Conservation (phyloP, 2,329 filamentous ascomycete species). For the Venturia nashicola region DNA sequence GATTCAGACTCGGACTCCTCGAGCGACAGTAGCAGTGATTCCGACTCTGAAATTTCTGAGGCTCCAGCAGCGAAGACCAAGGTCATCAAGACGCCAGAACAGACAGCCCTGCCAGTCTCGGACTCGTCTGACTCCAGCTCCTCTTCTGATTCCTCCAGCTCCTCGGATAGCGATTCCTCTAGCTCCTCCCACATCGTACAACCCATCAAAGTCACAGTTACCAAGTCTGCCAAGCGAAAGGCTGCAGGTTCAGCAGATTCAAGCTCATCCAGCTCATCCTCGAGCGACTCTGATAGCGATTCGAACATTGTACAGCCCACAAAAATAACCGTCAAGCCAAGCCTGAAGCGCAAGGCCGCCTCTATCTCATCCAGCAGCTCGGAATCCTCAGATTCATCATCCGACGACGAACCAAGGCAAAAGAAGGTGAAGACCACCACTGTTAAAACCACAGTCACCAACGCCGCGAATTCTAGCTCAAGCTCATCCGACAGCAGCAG, state of each 20-base stretch:
- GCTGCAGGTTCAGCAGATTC: not conserved
- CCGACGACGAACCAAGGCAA: not conserved
- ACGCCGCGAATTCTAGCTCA: not conserved
- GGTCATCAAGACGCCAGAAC: not conserved
- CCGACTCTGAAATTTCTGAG: not conserved
- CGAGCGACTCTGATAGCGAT: not conserved
- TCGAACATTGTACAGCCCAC: not conserved
- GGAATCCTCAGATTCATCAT: not conserved
- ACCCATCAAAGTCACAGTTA: not conserved
- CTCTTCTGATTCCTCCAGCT: constrained; percentile 13
- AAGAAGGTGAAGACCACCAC: not conserved
- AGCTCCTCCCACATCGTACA: not conserved
- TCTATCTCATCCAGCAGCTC: not conserved
- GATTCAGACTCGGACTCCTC: constrained; percentile 11
- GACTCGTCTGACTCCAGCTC: constrained; percentile 6
- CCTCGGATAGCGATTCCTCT: not conserved
- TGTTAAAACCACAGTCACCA: not conserved
- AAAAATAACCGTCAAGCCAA: not conserved
- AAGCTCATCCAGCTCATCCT: constrained; percentile 5
- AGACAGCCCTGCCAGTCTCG: not conserved
- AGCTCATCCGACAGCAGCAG: not conserved
- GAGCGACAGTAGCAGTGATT: constrained; percentile 14
- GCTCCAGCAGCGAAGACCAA: not conserved
- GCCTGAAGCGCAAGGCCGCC: not conserved
- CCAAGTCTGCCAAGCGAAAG: not conserved